These are phyloP conservation scores for Cercospora berteroae DNA, from an alignment of 2,329 filamentous ascomycete genomes.

Conservation along the genomic window DNA sequence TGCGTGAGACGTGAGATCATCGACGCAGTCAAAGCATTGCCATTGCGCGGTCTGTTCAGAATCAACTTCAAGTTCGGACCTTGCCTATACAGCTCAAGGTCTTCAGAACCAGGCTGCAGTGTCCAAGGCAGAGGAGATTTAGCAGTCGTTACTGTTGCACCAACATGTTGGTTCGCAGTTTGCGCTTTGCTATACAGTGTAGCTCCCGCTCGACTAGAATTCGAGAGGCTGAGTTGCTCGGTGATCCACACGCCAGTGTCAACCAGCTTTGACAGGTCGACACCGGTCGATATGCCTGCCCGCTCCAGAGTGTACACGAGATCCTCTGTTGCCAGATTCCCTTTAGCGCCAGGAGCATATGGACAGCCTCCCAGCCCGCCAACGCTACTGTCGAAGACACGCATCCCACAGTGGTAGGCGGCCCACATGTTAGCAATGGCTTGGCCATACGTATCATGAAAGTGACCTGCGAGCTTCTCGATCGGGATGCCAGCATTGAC, in stretches of 20 bases:
- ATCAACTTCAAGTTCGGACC: neutral
- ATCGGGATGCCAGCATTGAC: neutral
- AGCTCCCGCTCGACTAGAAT: neutral
- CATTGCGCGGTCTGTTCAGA: neutral
- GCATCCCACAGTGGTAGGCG: neutral
- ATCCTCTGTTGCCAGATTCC: neutral
- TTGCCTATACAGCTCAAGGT: neutral
- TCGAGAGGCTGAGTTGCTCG: neutral
- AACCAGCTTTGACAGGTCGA: neutral
- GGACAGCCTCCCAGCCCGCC: neutral
- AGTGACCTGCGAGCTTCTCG: neutral
- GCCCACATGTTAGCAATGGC: neutral
- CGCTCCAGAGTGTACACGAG: neutral
- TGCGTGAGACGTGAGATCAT: neutral
- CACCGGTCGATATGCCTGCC: neutral
- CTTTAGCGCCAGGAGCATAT: neutral
- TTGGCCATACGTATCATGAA: neutral
- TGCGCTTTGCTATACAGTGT: neutral
- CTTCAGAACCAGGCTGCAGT: neutral
- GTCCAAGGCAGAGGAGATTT: neutral
- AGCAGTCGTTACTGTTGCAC: neutral
- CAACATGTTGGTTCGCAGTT: neutral
- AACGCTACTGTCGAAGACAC: neutral
- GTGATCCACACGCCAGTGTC: neutral
- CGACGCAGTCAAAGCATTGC: neutral